Base-by-base conservation (phyloP, 768 basidiomycete species). In the Lactarius quietus region DNA sequence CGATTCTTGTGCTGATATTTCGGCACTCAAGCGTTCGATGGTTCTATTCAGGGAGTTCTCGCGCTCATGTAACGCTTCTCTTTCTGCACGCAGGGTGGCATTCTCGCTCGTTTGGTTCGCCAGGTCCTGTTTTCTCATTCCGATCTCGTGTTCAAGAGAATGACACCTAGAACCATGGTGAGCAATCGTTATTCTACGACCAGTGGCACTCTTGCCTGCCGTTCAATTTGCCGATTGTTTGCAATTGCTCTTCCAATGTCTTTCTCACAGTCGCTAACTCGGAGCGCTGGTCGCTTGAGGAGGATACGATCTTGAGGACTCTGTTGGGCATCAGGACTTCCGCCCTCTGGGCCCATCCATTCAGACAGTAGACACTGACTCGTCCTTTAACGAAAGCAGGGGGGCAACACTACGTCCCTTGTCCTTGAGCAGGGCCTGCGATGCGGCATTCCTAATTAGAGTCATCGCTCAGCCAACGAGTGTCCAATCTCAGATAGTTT, bases 401-500 rank as follows among this genome's bases (percentile, higher is more conserved):
- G 63, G 45, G 14, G 54, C 28, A 17, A 55, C n/a, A 17, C 51
- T 61, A 31, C 17, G 62, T 36, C 41, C 57, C 18, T 54, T 64
- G 17, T 69, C 63, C 8, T 62, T 61, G 33, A 69, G 60, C 28
- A 69, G 62, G 26, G 67, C 39, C 38, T 59, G 67, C 3, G 68
- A 36, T 45, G 57, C 62, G n/a, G 43, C 56, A 54, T 69, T 68
- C 57, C 69, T 68, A 28, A n/a, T 48, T 12, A 48, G 53, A 15
- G 23, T 6, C 18, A 36, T 31, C n/a, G 26, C 28, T 54, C 35
- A 56, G n/a, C 28, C 15, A 60, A 29, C 4, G 20, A 28, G 28
- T n/a, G 20, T 33, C 10, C 39, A 28, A n/a, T 63, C 48, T 26
- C 6, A 33, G 18, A 33, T 36, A 36, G 6, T 14, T 20, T 14